phyloP scores from a whole-genome alignment of 2,329 filamentous ascomycete genomes.

The Penicillium vulpinum region DNA sequence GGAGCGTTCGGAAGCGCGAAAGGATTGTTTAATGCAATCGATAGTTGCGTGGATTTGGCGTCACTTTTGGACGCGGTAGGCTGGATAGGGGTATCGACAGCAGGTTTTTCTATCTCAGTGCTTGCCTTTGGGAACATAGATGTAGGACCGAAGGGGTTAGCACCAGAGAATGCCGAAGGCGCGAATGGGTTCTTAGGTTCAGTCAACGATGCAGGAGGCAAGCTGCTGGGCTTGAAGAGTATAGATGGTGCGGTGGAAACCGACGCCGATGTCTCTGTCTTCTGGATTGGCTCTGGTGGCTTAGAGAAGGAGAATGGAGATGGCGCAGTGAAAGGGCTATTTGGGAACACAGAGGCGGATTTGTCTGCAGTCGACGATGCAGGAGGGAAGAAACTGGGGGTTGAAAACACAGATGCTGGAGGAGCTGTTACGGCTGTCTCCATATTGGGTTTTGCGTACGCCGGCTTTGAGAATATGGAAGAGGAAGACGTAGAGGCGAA shows the following conservation, averaged over 20 bases:
- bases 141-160: not conserved
- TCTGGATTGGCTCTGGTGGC: not conserved
- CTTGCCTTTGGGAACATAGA: not conserved
- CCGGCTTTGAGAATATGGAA: not conserved
- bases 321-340: not conserved
- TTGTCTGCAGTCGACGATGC: not conserved
- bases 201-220: not conserved
- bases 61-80: not conserved
- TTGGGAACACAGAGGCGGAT: not conserved
- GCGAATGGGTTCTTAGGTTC: not conserved
- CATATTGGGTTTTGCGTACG: not conserved
- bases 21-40: not conserved
- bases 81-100: not conserved
- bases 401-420: not conserved
- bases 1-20: not conserved
- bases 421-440: not conserved
- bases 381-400: not conserved
- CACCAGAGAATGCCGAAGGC: not conserved
- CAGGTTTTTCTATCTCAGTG: not conserved
- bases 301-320: conserved; percentile 7
- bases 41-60: not conserved
- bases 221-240: not conserved
- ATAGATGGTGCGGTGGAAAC: not conserved
- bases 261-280: not conserved
- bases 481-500: not conserved